A percentile compares a stretch with the other conserved stretches of the same genome.
These are phyloP conservation scores for Claviceps africana DNA, from an alignment of 2,329 filamentous ascomycete genomes.

Conservation along the genomic window DNA sequence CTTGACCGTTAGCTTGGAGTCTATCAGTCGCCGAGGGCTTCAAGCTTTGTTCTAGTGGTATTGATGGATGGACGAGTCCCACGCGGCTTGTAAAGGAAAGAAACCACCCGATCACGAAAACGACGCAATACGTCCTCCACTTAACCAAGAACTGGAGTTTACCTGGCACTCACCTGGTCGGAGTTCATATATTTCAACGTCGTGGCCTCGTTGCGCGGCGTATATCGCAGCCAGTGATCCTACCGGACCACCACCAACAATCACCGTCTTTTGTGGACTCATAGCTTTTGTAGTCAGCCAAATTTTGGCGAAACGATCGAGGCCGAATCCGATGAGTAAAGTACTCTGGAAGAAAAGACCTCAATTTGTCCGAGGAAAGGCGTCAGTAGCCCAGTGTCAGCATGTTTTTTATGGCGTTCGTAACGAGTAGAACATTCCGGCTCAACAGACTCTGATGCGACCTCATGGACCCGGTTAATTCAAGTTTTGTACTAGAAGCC, in stretches of 20 bases:
- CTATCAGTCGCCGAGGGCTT: not conserved
- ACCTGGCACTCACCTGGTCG: conserved; percentile 55
- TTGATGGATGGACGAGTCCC: not conserved
- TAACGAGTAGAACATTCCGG: not conserved
- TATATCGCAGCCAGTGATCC: conserved; percentile 86
- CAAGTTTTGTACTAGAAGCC: not conserved
- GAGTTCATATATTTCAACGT: conserved; percentile 90
- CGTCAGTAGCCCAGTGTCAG: not conserved
- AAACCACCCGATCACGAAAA: not conserved
- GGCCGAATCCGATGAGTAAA: not conserved
- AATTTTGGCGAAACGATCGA: not conserved
- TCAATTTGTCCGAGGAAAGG: not conserved
- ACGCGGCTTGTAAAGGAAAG: not conserved
- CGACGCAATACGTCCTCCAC: not conserved
- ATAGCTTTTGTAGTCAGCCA: not conserved
- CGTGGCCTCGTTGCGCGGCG: conserved; percentile 72
- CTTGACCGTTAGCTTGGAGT: not conserved
- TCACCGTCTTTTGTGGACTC: conserved; percentile 49
- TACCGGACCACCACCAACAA: conserved; percentile 88
- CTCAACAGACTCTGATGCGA: not conserved
- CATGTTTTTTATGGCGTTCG: not conserved
- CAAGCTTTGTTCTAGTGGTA: not conserved
- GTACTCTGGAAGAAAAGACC: not conserved
- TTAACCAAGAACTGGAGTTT: not conserved
- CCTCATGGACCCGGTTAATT: not conserved